These are phyloP conservation scores for Neobulgaria alba DNA, from an alignment of 2,329 filamentous ascomycete genomes.

Conservation along the genomic window DNA sequence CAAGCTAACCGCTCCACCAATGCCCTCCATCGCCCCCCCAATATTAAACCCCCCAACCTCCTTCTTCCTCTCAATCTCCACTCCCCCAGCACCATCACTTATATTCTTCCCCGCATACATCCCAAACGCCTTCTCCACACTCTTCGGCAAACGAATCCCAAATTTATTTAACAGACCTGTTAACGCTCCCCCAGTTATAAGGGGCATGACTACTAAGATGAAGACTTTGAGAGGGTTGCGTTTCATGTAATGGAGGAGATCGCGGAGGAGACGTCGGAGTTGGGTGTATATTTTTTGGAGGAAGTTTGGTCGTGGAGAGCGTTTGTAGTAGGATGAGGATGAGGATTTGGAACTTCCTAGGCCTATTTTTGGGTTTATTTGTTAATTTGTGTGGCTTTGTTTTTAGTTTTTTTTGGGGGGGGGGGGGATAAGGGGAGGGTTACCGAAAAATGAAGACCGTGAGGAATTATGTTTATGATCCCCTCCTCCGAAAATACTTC, in stretches of 20 bases:
- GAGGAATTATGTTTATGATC: slow-evolving; percentile 34
- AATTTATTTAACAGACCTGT: slow-evolving; percentile 70
- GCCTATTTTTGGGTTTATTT: no score
- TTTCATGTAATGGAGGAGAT: slow-evolving; percentile 74
- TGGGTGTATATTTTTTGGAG: slow-evolving; percentile 64
- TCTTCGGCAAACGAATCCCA: slow-evolving; percentile 65
- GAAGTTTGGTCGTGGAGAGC: slow-evolving; percentile 74
- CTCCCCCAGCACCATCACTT: slow-evolving; percentile 6
- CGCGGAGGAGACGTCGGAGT: slow-evolving; percentile 69
- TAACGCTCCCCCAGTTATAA: slow-evolving; percentile 76
- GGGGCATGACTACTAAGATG: slow-evolving; percentile 76
- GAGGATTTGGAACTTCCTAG: slow-evolving; percentile 17
- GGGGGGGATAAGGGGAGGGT: background rate
- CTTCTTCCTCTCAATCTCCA: slow-evolving; percentile 15
- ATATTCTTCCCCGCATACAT: slow-evolving; percentile 36
- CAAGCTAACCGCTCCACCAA: slow-evolving; percentile 24
- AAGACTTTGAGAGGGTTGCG: slow-evolving; percentile 82
- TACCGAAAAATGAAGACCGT: slow-evolving; percentile 33
- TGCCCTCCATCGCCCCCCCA: slow-evolving; percentile 20
- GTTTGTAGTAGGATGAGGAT: slow-evolving; percentile 59
- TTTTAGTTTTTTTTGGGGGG: background rate
- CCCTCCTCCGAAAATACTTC: slow-evolving; percentile 37
- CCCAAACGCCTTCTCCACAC: slow-evolving; percentile 50
- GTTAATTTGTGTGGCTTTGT: background rate
- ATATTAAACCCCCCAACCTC: slow-evolving; percentile 14